Evolutionary conservation across 768 basidiomycete genomes (phyloP).

Genomic region (Pholiota microspora): DNA sequence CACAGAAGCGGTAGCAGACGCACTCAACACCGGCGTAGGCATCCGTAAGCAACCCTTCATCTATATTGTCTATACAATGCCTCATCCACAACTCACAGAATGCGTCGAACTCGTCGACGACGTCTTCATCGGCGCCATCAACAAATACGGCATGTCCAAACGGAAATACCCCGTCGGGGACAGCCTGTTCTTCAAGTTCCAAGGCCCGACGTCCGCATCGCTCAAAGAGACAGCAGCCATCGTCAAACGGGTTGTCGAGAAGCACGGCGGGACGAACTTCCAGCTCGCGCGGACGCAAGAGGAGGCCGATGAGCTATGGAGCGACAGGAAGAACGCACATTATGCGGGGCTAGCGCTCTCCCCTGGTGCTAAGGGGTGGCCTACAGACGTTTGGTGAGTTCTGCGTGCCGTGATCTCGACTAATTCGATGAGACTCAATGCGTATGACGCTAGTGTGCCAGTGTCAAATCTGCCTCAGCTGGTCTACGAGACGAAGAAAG

Average conservation of each 20-base stretch:
- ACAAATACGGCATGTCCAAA: conserved; percentile 50
- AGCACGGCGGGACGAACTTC: conserved; percentile 68
- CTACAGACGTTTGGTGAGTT: conserved; percentile 73
- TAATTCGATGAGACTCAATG: not conserved
- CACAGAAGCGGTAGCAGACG: conserved; percentile 70
- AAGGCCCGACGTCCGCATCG: conserved; percentile 60
- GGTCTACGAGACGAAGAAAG: conserved; percentile 68
- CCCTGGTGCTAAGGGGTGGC: conserved; percentile 58
- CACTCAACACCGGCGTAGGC: conserved; percentile 68
- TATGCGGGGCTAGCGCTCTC: conserved; percentile 54
- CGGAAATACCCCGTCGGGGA: conserved; percentile 63
- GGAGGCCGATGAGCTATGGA: conserved; percentile 76
- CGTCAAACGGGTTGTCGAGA: conserved; percentile 54
- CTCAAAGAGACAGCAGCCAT: conserved; percentile 61
- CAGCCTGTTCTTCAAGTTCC: conserved; percentile 86
- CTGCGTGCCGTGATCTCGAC: not conserved
- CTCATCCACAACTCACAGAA: conserved; percentile 39
- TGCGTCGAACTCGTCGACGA: conserved; percentile 85
- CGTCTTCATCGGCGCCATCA: conserved; percentile 61
- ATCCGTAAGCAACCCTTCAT: conserved; percentile 57
- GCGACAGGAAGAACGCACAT: conserved; percentile 66
- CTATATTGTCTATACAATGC: not conserved
- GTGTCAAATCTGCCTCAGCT: conserved; percentile 64
- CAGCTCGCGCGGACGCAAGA: conserved; percentile 58
- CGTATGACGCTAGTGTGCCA: conserved; percentile 41